Conservation (phyloP, 2,329 filamentous ascomycete genomes). For the Colletotrichum limetticola region DNA sequence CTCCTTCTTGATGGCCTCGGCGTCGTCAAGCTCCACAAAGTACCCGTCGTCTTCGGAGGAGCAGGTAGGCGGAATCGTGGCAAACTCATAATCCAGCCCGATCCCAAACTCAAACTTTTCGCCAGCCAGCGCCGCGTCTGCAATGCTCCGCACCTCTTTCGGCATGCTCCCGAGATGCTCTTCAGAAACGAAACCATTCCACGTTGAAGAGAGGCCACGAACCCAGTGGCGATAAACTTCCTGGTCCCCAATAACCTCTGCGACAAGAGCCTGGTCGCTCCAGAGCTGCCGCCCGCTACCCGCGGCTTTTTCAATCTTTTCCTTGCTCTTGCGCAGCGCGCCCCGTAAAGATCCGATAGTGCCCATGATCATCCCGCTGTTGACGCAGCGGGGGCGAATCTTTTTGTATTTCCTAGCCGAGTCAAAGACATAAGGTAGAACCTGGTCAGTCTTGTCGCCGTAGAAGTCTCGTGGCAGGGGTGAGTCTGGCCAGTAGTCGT, state of each 20-base stretch:
- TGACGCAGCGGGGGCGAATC: conserved; percentile 47
- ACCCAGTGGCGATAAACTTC: conserved; percentile 49
- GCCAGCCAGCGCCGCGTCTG: conserved; percentile 42
- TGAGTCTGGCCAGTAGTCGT: conserved; percentile 49
- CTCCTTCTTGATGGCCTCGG: conserved; percentile 36
- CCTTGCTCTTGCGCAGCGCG: conserved; percentile 40
- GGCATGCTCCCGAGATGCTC: conserved; percentile 31
- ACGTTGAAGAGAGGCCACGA: conserved; percentile 41
- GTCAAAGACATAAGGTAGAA: conserved; percentile 42
- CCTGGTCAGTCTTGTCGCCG: conserved; percentile 44
- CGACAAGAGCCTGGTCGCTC: conserved; percentile 51
- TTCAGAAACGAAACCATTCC: conserved; percentile 43
- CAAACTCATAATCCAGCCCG: conserved; percentile 51
- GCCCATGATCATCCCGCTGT: conserved; percentile 50
- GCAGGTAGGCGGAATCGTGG: conserved; percentile 49
- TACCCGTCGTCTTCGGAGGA: conserved; percentile 49
- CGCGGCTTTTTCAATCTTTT: conserved; percentile 43
- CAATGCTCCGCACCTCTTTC: conserved; percentile 40
- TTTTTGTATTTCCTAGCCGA: conserved; percentile 46
- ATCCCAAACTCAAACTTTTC: conserved; percentile 50
- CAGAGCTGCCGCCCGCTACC: conserved; percentile 47
- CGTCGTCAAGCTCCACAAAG: conserved; percentile 45
- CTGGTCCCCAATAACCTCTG: conserved; percentile 51
- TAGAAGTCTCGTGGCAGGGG: conserved; percentile 48
- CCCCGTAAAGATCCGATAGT: conserved; percentile 43